Evolutionary conservation across 2,329 filamentous ascomycete species (phyloP), one percentile per base, ranked within the genome.

Genomic region (Davidsoniella neocaledoniae): DNA sequence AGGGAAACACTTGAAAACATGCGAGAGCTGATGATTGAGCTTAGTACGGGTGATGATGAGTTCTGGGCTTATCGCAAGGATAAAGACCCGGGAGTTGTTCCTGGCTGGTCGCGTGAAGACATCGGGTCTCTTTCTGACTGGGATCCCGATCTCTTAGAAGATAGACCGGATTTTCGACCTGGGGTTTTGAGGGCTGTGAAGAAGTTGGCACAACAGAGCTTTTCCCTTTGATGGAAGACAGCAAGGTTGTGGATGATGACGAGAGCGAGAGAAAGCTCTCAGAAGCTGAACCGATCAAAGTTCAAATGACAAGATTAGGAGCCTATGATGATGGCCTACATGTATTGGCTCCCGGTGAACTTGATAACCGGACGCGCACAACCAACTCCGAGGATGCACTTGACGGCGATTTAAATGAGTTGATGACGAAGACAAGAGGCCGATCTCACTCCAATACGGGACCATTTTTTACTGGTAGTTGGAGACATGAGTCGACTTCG

Each of bases 381-480:
- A 37, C 51, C 5, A 39, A 26, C 10, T 45, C 43, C 14, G 43
- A 43, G 6, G 33, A n/a, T 17, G 47, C 40, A 12, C 16, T 39
- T 12, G 23, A 42, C 5, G 29, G 39, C 23, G 39, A 40, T 19
- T 9, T 47, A 10, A 33, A 50, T n/a, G 39, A 38, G 14, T 14
- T 19, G 7, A 29, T 40, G 25, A 42, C 19, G 10, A 44, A 45
- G 26, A 53, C 43, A 19, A 40, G 47, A 12, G 40, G 43, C 25
- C 47, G 51, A 21, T 42, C 51, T 29, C 29, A 43, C n/a, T 49
- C 51, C 14, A 46, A 43, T 10, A 53, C 51, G 16, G 51, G 47
- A 8, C 47, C 47, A 9, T 50, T 53, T 36, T 53, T 53, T 26
- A 53, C 46, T 5, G 47, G 51, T 6, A 53, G 51, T 46, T 53